A percentile compares a stretch with the other conserved stretches of the same genome.
These are phyloP conservation scores for Pachysandra terminalis DNA, from an alignment of 164 flowering plant genomes.

Conservation along the genomic window DNA sequence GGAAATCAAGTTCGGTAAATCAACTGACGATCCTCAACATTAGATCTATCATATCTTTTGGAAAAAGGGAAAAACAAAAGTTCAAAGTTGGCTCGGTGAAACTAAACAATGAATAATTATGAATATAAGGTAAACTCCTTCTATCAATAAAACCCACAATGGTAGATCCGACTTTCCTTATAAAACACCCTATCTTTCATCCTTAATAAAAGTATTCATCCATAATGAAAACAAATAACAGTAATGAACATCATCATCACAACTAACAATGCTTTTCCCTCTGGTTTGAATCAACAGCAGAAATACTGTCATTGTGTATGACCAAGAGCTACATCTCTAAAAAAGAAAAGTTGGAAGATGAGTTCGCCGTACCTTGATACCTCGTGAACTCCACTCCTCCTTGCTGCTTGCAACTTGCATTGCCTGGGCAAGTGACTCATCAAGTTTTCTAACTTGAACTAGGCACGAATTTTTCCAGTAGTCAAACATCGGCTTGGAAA, in stretches of 20 bases:
- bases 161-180: neutral
- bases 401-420: slow-evolving; percentile 13
- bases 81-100: too few relatives aligned
- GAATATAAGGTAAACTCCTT: too few relatives aligned
- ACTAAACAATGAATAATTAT: too few relatives aligned
- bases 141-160: too few relatives aligned
- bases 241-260: neutral
- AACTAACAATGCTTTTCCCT: too few relatives aligned
- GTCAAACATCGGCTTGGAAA: neutral
- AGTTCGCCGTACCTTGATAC: slow-evolving; percentile 10
- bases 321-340: too few relatives aligned
- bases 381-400: slow-evolving; percentile 14
- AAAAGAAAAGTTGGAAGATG: neutral
- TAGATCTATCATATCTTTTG: too few relatives aligned
- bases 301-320: too few relatives aligned
- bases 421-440: slow-evolving; percentile 9
- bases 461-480: neutral
- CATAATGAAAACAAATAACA: too few relatives aligned
- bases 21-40: too few relatives aligned
- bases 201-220: neutral
- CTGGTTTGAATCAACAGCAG: too few relatives aligned
- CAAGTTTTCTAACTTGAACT: neutral
- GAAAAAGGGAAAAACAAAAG: neutral
- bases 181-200: neutral
- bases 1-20: too few relatives aligned